Percentiles rank a stretch among this genome's conserved stretches.
phyloP scores from a whole-genome alignment of 768 basidiomycete genomes.

The Serendipita sp. region DNA sequence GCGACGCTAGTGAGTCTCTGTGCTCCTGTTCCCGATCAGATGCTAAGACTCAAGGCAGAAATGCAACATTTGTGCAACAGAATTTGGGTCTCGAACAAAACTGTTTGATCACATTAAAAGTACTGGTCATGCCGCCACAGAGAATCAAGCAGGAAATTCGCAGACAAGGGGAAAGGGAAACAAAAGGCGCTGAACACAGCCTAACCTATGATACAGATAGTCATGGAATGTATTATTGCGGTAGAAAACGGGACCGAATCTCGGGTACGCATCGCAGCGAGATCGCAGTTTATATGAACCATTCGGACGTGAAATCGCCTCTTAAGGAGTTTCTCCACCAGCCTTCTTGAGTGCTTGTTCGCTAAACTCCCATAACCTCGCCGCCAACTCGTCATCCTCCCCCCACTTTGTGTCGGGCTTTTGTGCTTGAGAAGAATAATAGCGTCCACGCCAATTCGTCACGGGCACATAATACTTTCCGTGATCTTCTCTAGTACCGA shows the following conservation, averaged over 20 bases:
- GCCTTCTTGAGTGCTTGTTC: background rate
- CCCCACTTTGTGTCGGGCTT: slow-evolving; percentile 1
- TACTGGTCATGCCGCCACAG: slow-evolving; percentile 45
- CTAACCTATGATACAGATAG: background rate
- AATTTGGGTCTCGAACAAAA: slow-evolving; percentile 54
- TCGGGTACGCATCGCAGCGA: too few species aligned
- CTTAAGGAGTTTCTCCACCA: background rate
- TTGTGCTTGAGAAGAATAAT: background rate
- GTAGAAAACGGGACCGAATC: too few species aligned
- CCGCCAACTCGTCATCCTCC: background rate
- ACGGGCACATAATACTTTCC: background rate
- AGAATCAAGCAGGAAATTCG: background rate
- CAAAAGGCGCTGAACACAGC: background rate
- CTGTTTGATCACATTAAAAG: slow-evolving; percentile 59
- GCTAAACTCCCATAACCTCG: background rate
- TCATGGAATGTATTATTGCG: background rate
- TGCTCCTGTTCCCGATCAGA: background rate
- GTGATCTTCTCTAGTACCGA: background rate
- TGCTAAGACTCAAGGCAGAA: slow-evolving; percentile 16
- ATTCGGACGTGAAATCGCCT: background rate
- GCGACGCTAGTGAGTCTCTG: background rate
- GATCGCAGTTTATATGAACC: background rate
- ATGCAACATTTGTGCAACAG: slow-evolving; percentile 55
- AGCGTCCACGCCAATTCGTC: background rate
- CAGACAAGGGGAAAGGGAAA: background rate